Base-by-base conservation (phyloP, 148 eudicot species). In the Selenicereus undatus region DNA sequence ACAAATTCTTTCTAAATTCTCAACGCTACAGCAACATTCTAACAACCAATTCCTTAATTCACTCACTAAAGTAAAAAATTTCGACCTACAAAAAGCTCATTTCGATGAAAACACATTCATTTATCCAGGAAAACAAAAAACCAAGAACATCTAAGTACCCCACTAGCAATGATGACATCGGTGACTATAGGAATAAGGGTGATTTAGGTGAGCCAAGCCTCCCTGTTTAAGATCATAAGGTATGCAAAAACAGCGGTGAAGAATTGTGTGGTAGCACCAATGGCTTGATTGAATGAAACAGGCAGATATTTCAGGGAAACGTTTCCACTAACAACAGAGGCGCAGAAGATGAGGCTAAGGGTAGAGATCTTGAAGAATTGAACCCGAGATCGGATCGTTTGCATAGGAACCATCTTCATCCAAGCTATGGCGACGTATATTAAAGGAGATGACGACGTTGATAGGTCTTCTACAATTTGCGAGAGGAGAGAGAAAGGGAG, bases 191-290 rank as follows among this genome's bases (percentile, higher is more conserved):
- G 98, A 83, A 94, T 11, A 72, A 94, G 90, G 22, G 98, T 91
- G 20, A 85, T n/a, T 81, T 94, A 94, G 71, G 90, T 87, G 70
- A 92, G 89, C 93, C 94, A 94, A 69, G 93, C 98, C 82, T 94
- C 98, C 81, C n/a, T n/a, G n/a, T n/a, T n/a, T n/a, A n/a, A n/a
- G n/a, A n/a, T n/a, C n/a, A n/a, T n/a, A n/a, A n/a, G 58, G 73
- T 92, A 94, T 2, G 98, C 98, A 83, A 94, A 94, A 22, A 94
- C 93, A 0, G 98, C 98, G 21, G 98, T 94, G 27, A 92, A 94
- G 69, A 94, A 94, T 0, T 97, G 98, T 11, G 98, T 94, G 13
- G 98, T 94, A 4, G 98, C 97, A 24, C 98, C 98, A 72, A 92
- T 92, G 0, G 98, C 98, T 88, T 94, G 98, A 82, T 91, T 94